Conservation (phyloP, 208 protist genomes). For the Leishmania lainsoni region DNA sequence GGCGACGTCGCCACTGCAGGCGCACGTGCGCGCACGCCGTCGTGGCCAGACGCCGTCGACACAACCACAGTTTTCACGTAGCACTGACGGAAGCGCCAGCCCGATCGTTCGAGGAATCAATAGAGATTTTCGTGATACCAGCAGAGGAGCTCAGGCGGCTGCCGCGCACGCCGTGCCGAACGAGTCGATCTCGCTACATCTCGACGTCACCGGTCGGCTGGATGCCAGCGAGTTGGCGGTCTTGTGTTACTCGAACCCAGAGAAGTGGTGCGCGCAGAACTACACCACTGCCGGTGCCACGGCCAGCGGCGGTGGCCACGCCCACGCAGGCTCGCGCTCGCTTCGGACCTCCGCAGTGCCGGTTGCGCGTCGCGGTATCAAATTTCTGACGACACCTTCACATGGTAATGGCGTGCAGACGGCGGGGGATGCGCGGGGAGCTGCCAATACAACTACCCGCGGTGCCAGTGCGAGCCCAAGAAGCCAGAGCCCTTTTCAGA, state of each 20-base stretch:
- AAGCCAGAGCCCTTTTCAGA: slow-evolving; percentile 4
- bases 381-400: slow-evolving; percentile 18
- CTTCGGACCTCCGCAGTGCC: slow-evolving; percentile 4
- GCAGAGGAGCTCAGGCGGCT: neutral
- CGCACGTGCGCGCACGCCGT: neutral
- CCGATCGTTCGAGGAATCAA: neutral
- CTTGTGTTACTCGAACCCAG: slow-evolving; percentile 41
- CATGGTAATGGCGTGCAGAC: slow-evolving; percentile 2
- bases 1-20: slow-evolving; percentile 20
- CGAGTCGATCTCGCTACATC: slow-evolving; percentile 19
- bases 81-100: too few species aligned
- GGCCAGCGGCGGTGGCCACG: slow-evolving; percentile 1
- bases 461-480: neutral
- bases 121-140: neutral
- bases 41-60: neutral
- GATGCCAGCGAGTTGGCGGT: slow-evolving; percentile 46
- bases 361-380: slow-evolving; percentile 21
- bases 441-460: neutral
- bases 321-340: slow-evolving; percentile 3
- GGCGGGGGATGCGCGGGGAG: neutral
- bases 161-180: neutral
- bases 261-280: slow-evolving; percentile 1
- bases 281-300: neutral
- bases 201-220: slow-evolving; percentile 63
- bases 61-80: neutral